Base-by-base conservation (phyloP, 2,329 filamentous ascomycete genomes). In the Epichloe hybrida region DNA sequence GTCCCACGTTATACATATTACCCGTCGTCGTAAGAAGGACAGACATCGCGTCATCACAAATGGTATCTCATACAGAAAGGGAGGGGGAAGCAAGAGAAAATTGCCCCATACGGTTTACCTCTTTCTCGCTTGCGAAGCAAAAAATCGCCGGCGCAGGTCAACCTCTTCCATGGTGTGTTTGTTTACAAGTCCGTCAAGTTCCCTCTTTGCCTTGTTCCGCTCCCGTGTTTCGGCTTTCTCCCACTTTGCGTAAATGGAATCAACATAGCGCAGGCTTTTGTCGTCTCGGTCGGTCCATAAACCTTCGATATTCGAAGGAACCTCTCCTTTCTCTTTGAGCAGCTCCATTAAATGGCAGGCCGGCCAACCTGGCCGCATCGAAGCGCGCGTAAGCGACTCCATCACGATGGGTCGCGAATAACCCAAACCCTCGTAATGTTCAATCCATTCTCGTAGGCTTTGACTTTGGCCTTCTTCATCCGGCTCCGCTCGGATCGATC, bases 261-360 rank as follows among this genome's bases (percentile, higher is more conserved):
- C 57, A 11, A 66, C 55, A 31, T 62, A 55, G 15, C 46, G 53
- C 4, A 77, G 62, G 2, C 64, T 64, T 2, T 64, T 57, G 58
- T 86, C 83, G 38, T 87, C 83, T 5, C 60, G 57, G 20, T 64
- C 61, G 13, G 66, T 68, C 81, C 81, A 88, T 1, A 86, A 72
- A 1, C 83, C 83, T 15, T 73, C 64, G 4, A 75, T 63, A 47
- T 75, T 63, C 8, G 67, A 57, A 0, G 83, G 83, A 3, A 86
- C 61, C 0, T 69, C 71, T 3, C 70, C 59, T 0, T 74, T 73
- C 4, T 67, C 54, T 3, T 63, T 61, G 48, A 81, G 65, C 39
- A 66, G 69, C 55, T 77, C 67, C 57, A 86, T 72, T 0, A 83
- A 74, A 2, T 68, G 52, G 3, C 65, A 64, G 1, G 79, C 74